Evolutionary conservation across 2,329 filamentous ascomycete species (phyloP).

Genomic region (Epichloe brachyelytri): DNA sequence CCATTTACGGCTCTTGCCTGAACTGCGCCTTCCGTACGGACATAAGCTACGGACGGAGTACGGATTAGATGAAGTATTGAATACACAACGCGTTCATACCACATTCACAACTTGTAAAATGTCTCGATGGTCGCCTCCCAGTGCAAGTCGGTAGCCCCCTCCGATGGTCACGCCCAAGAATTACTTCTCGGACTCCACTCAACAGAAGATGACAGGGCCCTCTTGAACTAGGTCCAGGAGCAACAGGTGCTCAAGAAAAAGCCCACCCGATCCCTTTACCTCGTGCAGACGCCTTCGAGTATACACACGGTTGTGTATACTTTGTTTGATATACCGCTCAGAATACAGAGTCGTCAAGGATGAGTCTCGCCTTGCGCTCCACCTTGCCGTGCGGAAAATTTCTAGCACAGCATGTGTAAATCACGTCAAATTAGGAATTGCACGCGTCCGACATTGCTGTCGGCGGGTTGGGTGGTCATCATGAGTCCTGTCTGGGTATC

Average conservation of each 20-base stretch:
- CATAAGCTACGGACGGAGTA: no score
- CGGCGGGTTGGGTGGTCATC: not conserved
- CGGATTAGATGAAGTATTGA: no score
- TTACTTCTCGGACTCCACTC: not conserved
- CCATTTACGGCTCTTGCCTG: no score
- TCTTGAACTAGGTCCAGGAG: constrained; percentile 17
- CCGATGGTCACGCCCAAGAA: constrained; percentile 4
- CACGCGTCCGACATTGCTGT: not conserved
- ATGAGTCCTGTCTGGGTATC: not conserved
- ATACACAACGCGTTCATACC: no score
- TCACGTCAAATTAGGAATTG: not conserved
- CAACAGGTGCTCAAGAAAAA: constrained; percentile 30
- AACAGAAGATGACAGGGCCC: constrained; percentile 2
- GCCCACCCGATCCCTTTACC: constrained; percentile 22
- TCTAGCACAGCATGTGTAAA: not conserved
- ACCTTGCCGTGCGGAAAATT: constrained; percentile 53
- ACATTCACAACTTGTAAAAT: constrained; percentile 12
- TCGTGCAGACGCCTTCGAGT: constrained; percentile 10
- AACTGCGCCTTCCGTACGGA: no score
- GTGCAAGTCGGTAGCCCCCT: constrained; percentile 17
- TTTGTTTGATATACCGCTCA: constrained; percentile 50
- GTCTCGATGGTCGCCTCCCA: constrained; percentile 30
- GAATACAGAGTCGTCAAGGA: constrained; percentile 67
- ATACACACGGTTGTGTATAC: not conserved
- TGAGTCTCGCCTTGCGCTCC: constrained; percentile 63